Evolutionary conservation across 345 rosid genomes (phyloP).

Genomic region (Pseudoturritis turrita): DNA sequence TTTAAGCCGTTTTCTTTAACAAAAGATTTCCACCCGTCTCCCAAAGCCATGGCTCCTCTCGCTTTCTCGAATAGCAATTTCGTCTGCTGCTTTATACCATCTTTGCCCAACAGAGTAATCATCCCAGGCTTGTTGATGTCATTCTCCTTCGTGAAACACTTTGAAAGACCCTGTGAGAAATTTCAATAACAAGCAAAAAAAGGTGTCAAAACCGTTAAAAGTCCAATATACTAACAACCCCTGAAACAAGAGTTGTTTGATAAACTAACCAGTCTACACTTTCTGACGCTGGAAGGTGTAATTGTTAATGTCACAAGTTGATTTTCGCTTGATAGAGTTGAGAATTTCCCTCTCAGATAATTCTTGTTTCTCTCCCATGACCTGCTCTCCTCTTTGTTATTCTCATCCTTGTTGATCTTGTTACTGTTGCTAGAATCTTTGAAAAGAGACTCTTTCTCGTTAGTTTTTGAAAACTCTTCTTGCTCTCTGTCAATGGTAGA

Average conservation of each 20-base stretch:
- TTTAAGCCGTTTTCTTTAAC: conserved; percentile 14
- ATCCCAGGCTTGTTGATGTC: background rate
- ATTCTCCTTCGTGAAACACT: background rate
- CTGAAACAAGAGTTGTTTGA: background rate
- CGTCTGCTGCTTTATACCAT: background rate
- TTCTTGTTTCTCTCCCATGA: background rate
- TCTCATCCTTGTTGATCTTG: background rate
- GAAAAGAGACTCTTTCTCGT: background rate
- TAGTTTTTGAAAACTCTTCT: background rate
- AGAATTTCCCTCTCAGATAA: background rate
- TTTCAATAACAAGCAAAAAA: no score
- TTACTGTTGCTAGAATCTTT: background rate
- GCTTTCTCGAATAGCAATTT: background rate
- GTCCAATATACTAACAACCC: background rate
- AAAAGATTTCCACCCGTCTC: conserved; percentile 1
- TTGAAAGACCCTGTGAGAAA: background rate
- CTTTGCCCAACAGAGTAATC: background rate
- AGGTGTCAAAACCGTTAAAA: background rate
- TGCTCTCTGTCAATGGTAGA: background rate
- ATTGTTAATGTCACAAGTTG: background rate
- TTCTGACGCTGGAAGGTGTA: background rate
- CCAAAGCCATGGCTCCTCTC: background rate
- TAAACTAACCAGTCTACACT: background rate
- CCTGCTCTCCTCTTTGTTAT: background rate
- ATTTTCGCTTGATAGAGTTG: background rate